Evolutionary conservation across 768 basidiomycete genomes (phyloP).

Genomic region (Strobilomyces dryophilus): DNA sequence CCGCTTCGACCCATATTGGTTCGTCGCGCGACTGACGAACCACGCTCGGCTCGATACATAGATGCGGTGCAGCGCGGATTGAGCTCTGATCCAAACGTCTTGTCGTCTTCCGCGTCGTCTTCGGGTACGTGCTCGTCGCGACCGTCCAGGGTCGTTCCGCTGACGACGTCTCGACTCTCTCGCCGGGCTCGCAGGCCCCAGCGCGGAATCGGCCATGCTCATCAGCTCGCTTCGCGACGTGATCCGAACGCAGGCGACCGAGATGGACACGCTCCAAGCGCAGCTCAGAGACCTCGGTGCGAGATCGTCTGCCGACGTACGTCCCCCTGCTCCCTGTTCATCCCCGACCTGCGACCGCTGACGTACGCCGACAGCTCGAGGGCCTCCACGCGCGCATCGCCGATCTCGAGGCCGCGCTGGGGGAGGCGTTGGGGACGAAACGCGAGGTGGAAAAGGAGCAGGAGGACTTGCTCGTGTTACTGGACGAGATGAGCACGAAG

Average conservation of each 20-base stretch:
- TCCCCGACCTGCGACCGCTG: not conserved
- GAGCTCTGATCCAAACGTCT: conserved; percentile 61
- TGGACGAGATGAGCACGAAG: conserved; percentile 90
- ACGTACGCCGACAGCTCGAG: conserved; percentile 32
- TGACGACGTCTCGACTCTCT: not conserved
- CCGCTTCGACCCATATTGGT: not conserved
- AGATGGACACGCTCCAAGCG: conserved; percentile 66
- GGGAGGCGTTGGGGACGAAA: conserved; percentile 55
- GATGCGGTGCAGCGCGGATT: conserved; percentile 76
- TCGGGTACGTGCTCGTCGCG: conserved; percentile 42
- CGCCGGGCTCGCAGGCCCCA: conserved; percentile 43
- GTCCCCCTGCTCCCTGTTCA: too few relatives aligned
- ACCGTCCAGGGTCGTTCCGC: not conserved
- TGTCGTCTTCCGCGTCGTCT: conserved; percentile 46
- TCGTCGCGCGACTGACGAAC: not conserved
- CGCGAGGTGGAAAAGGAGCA: conserved; percentile 93
- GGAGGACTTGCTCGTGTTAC: conserved; percentile 87
- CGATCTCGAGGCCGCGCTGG: conserved; percentile 44
- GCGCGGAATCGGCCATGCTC: conserved; percentile 74
- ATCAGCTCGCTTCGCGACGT: conserved; percentile 81
- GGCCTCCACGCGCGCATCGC: conserved; percentile 45
- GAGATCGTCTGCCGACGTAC: conserved; percentile 39
- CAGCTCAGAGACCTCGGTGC: conserved; percentile 45
- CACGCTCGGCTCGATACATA: conserved; percentile 21
- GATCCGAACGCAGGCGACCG: conserved; percentile 75